Conservation (phyloP, 805 yeast species). For the Candida golubevii region DNA sequence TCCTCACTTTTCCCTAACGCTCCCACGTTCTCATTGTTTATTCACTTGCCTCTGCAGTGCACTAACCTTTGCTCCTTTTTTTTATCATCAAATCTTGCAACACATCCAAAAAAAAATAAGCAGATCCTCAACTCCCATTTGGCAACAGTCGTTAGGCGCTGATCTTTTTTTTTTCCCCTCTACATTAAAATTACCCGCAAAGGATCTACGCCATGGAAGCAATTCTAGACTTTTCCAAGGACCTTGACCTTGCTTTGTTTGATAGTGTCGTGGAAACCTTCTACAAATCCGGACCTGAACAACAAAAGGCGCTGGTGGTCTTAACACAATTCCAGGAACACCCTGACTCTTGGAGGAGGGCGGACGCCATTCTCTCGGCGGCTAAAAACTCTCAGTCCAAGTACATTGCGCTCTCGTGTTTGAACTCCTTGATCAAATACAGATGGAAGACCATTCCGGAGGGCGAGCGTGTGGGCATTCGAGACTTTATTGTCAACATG, state of each 20-base stretch:
- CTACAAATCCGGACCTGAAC: conserved; percentile 65
- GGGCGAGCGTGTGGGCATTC: conserved; percentile 85
- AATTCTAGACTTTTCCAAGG: conserved; percentile 80
- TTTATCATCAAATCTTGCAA: too few species aligned
- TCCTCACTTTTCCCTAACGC: too few species aligned
- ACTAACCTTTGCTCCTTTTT: too few species aligned
- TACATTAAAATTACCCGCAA: background rate
- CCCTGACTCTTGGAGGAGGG: conserved; percentile 93
- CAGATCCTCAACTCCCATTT: background rate
- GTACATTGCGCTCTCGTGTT: conserved; percentile 83
- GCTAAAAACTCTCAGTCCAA: conserved; percentile 82
- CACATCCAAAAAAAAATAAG: too few species aligned
- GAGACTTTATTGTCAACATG: conserved; percentile 92
- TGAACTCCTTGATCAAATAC: conserved; percentile 85
- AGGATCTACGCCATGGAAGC: conserved; percentile 62
- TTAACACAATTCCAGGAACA: conserved; percentile 84
- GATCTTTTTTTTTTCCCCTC: background rate
- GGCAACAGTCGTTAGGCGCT: background rate
- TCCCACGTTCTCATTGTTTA: too few species aligned
- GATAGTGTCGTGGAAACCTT: conserved; percentile 85
- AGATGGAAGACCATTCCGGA: conserved; percentile 92
- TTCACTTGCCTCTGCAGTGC: too few species aligned
- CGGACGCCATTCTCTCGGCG: conserved; percentile 80
- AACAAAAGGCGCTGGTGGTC: conserved; percentile 65
- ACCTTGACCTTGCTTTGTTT: conserved; percentile 71